Evolutionary conservation across 306 rosid species (phyloP).

Genomic region (Dryas octopetala): DNA sequence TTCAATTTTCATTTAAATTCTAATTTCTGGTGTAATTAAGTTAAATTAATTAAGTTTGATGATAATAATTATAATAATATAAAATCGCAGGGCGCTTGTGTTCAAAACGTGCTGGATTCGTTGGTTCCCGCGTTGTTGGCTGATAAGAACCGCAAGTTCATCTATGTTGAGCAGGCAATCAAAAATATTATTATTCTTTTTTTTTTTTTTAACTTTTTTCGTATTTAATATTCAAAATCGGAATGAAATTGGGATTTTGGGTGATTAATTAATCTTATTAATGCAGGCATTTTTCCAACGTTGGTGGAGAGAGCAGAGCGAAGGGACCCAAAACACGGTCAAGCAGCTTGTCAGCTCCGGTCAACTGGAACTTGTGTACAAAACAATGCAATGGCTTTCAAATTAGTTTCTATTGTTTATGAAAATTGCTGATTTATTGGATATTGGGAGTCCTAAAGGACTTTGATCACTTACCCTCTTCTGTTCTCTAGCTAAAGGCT

Average conservation of each 20-base stretch:
- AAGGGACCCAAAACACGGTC: constrained; percentile 41
- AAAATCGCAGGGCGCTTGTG: constrained; percentile 62
- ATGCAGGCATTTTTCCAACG: constrained; percentile 77
- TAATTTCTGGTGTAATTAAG: too few relatives aligned
- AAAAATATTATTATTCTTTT: not conserved
- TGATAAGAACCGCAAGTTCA: constrained; percentile 75
- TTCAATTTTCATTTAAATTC: not conserved
- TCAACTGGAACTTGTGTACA: constrained; percentile 80
- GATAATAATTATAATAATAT: not conserved
- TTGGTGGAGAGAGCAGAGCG: constrained; percentile 82
- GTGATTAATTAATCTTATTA: not conserved
- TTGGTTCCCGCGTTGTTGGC: constrained; percentile 56
- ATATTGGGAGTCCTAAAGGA: not conserved
- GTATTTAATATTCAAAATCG: not conserved
- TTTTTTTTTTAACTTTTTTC: not conserved
- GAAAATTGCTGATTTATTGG: not conserved
- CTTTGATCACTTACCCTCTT: too few relatives aligned
- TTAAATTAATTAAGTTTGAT: not conserved
- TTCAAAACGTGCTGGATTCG: constrained; percentile 81
- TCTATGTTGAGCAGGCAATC: constrained; percentile 75
- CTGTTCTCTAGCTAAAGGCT: not conserved
- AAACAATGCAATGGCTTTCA: not conserved
- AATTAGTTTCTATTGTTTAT: not conserved
- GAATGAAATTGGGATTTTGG: not conserved
- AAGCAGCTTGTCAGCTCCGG: constrained; percentile 64